Evolutionary conservation across 169 alveolate genomes (phyloP), one percentile per base, ranked within the genome.

Genomic region (Amoebophrya sp.): DNA sequence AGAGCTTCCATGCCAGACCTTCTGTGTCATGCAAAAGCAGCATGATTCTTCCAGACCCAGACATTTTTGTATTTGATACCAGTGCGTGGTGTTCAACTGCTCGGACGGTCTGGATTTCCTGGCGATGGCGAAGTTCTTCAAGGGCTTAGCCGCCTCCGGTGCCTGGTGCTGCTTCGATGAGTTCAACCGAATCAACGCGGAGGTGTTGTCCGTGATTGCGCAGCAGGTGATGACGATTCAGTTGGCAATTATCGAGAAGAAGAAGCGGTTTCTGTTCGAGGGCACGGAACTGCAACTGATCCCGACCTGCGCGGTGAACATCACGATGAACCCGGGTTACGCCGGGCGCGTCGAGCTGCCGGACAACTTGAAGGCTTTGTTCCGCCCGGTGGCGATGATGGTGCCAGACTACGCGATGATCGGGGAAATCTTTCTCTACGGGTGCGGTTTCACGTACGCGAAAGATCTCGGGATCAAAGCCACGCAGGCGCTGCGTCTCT

Each of bases 121-220:
- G 95, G 98, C 91, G 40, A 97, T 97, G 98, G 99, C 98, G 89
- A 97, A 97, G 94, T 97, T 97, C 93, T 97, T 97, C 96, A 97
- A 96, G 93, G 99, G 99, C 41, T 96, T 97, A 53, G 98, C 98
- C 0, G 95, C 98, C 77, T 96, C 98, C 29, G 99, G 99, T 39
- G 97, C 98, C 66, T 98, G 99, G 99, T 98, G 98, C 93, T 98
- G 99, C 92, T 98, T 98, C 94, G 99, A 98, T 95, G 99, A 98
- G 95, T 98, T 98, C 95, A 98, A 98, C 89, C 97, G 99, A 94
- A 95, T 98, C 77, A 96, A 97, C 89, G 38, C 33, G 77, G n/a
- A 23, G 93, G 93, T 91, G 91, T 47, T 92, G 77, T 92, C 93
- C 41, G 93, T 92, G 90, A 89, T 92, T 23, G 89, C 93, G 77